phyloP scores from a whole-genome alignment of 768 basidiomycete species.

The Suillus subaureus region DNA sequence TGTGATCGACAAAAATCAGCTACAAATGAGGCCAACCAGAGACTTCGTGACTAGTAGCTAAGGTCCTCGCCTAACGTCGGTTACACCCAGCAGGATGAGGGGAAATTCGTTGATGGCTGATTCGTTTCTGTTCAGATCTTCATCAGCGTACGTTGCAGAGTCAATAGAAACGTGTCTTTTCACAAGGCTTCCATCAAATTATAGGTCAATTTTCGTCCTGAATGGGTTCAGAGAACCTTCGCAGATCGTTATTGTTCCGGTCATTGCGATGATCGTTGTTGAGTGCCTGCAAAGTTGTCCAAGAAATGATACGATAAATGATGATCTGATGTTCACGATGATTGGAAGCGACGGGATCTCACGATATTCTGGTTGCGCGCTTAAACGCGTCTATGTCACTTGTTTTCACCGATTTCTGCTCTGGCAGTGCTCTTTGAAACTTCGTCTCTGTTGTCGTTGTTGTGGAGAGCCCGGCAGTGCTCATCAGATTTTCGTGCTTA shows the following conservation, averaged over 20 bases:
- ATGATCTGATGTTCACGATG: background rate
- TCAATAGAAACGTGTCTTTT: background rate
- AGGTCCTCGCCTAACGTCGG: background rate
- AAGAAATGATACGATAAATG: background rate
- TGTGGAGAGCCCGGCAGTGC: no score
- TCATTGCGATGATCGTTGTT: background rate
- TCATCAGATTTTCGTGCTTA: background rate
- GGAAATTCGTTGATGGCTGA: background rate
- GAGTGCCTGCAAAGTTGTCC: background rate
- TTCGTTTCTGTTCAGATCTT: background rate
- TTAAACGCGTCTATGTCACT: background rate
- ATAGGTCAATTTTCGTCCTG: background rate
- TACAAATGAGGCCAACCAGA: background rate
- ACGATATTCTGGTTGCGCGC: background rate
- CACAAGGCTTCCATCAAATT: slow-evolving; percentile 1
- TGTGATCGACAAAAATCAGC: background rate
- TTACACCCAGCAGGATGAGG: background rate
- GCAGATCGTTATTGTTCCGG: background rate
- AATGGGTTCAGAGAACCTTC: slow-evolving; percentile 2
- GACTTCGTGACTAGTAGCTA: background rate
- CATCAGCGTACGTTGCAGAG: background rate
- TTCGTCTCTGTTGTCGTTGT: background rate
- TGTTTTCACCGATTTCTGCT: background rate
- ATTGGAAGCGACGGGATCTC: background rate
- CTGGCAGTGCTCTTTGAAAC: background rate